Evolutionary conservation across 1,139 yeast genomes (phyloP).

Genomic region (Kodamaea plutei): DNA sequence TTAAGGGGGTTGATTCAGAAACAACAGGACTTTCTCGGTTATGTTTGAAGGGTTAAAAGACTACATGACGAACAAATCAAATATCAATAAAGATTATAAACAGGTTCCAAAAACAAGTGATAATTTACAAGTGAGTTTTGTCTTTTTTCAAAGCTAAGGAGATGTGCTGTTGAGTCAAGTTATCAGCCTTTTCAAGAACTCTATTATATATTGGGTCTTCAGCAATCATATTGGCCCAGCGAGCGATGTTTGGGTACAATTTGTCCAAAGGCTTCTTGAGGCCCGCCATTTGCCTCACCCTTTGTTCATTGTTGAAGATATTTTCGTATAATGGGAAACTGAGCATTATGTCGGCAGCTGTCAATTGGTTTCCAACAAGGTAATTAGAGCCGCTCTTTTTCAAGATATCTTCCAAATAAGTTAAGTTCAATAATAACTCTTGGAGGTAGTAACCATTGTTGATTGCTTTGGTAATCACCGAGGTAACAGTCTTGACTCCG

Average conservation of each 20-base stretch:
- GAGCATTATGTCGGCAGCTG: constrained; percentile 58
- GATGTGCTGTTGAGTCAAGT: constrained; percentile 17
- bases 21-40: no score
- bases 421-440: constrained; percentile 39
- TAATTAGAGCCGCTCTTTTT: constrained; percentile 39
- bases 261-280: constrained; percentile 31
- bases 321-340: constrained; percentile 43
- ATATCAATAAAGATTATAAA: no score
- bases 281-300: constrained; percentile 31
- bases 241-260: constrained; percentile 29
- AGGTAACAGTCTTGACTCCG: constrained; percentile 40
- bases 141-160: no score
- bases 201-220: constrained; percentile 31
- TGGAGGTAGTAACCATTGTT: constrained; percentile 41
- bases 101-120: no score
- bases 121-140: no score
- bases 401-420: constrained; percentile 38
- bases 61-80: no score
- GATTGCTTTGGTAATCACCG: constrained; percentile 37
- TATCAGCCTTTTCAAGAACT: constrained; percentile 26
- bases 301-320: constrained; percentile 38
- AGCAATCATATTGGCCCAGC: constrained; percentile 36
- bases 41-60: no score
- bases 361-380: constrained; percentile 52
- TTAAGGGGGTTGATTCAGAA: not conserved